phyloP scores from a whole-genome alignment of 2,329 filamentous ascomycete genomes.

The Fusarium clavum region DNA sequence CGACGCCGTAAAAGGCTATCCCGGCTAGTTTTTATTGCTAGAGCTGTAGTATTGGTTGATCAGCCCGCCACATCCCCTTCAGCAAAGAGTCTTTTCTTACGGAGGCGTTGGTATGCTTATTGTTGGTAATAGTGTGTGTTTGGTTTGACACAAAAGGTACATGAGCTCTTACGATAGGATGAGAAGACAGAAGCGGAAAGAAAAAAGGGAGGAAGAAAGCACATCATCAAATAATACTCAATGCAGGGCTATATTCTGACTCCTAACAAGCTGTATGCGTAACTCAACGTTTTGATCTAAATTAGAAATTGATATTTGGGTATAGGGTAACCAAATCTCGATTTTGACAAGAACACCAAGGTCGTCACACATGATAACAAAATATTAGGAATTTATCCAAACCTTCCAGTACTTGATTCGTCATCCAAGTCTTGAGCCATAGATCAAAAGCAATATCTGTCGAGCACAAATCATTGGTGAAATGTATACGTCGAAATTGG shows the following conservation, averaged over 20 bases:
- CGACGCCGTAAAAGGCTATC: constrained; percentile 11
- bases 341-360: background rate
- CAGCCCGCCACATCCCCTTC: constrained; percentile 5
- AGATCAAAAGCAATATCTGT: no score
- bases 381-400: background rate
- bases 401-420: background rate
- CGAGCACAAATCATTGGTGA: no score
- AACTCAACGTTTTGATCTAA: background rate
- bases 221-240: background rate
- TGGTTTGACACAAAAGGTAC: background rate
- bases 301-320: background rate
- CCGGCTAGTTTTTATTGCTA: background rate
- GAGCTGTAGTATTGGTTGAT: background rate
- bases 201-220: background rate
- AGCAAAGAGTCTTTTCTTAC: background rate
- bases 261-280: background rate
- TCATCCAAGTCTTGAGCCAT: background rate
- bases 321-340: background rate
- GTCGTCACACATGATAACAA: background rate
- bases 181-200: background rate
- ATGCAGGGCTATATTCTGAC: background rate
- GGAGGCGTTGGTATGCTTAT: no score
- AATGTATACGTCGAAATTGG: no score
- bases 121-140: background rate
- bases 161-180: background rate